Evolutionary conservation across 805 yeast species (phyloP).

Genomic region (Ogataea naganishii): DNA sequence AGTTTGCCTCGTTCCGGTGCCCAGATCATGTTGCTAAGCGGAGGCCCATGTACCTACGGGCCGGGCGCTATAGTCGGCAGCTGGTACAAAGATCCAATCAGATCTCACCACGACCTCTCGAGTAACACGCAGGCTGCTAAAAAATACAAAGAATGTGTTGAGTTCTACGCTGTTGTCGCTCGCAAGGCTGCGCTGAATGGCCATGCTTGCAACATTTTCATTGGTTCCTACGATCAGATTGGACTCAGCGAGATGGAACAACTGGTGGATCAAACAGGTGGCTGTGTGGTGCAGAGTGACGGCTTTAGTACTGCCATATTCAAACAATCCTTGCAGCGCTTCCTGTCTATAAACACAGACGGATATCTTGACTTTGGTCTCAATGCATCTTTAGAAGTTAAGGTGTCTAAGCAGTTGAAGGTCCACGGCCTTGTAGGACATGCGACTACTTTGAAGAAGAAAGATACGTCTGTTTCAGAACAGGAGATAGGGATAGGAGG

Average conservation of each 20-base stretch:
- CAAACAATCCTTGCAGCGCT: conserved; percentile 52
- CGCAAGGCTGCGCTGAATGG: conserved; percentile 39
- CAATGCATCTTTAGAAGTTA: conserved; percentile 53
- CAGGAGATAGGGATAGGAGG: conserved; percentile 36
- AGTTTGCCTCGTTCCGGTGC: conserved; percentile 43
- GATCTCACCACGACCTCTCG: conserved; percentile 75
- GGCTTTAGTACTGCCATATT: conserved; percentile 60
- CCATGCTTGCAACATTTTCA: conserved; percentile 45
- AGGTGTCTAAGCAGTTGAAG: conserved; percentile 39
- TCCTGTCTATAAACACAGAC: conserved; percentile 30
- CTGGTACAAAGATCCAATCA: conserved; percentile 88
- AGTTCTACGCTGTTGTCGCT: conserved; percentile 43
- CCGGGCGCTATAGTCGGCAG: conserved; percentile 93
- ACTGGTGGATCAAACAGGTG: conserved; percentile 51
- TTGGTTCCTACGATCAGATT: conserved; percentile 63
- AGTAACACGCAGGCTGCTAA: conserved; percentile 31
- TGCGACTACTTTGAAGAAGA: conserved; percentile 37
- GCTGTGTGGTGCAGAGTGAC: conserved; percentile 53
- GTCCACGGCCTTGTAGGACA: conserved; percentile 58
- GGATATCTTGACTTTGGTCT: conserved; percentile 42
- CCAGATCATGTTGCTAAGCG: conserved; percentile 64
- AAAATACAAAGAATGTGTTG: conserved; percentile 33
- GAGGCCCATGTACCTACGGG: conserved; percentile 90
- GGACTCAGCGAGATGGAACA: conserved; percentile 62
- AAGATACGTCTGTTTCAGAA: conserved; percentile 25